Evolutionary conservation across 2,329 filamentous ascomycete genomes (phyloP), one percentile per base, ranked within the genome.

Genomic region (Graphiopsis chlorocephala): DNA sequence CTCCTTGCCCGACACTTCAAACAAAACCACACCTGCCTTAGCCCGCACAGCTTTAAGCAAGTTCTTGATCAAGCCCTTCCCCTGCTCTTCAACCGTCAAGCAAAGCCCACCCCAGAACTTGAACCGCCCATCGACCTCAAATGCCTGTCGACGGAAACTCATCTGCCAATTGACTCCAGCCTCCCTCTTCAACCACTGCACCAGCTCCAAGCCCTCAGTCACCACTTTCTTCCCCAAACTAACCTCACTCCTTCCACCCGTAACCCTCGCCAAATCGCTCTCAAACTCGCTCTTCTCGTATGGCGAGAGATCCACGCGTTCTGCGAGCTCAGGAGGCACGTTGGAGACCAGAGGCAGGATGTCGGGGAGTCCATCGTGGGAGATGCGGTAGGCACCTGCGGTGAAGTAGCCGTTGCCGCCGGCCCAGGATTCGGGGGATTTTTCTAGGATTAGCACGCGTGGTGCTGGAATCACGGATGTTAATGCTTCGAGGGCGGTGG

Each of bases 101-200:
- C 79, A 80, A 72, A 90, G 75, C 0, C 88, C 88, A 12, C 88
- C 88, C 87, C 87, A 90, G 72, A 90, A 90, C 70, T 86, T 87
- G 71, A 82, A 82, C 31, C 83, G 78, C 0, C 84, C 86, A 59
- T 85, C 78, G n/a, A 89, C 81, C 64, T 86, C 79, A 72, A 88
- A 90, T 0, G 88, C 85, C 71, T 91, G 88, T 2, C 88, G 79
- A 65, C 89, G 86, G 73, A 90, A 90, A 1, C 82, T 84, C 3
- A 90, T 76, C 70, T 86, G 68, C 67, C 68, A 75, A 29, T 72
- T 66, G 64, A 74, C 69, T 1, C 70, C 70, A 12, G 69, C 68
- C 14, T 68, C 67, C n/a, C 68, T 67, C 53, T 67, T 70, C 64
- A 75, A 64, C 55, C 75, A 77, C 60, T 68, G 69, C 31, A 75